Evolutionary conservation across 192 early-diverging fungal genomes (phyloP), one percentile per base, ranked within the genome.

Genomic region (Backusella mclennaniae): DNA sequence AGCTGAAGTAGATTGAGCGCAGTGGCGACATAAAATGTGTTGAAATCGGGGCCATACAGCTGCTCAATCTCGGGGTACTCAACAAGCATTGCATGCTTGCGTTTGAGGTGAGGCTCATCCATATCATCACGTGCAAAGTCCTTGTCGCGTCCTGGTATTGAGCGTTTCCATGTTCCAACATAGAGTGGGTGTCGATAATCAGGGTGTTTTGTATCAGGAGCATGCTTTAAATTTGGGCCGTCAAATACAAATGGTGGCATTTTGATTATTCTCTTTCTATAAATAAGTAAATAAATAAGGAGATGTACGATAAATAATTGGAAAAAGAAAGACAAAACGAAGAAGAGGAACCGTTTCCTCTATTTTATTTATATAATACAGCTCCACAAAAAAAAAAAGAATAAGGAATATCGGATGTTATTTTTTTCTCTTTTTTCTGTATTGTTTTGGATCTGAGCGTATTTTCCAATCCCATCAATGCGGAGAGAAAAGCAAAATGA

Each of bases 21-120:
- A 31, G 92, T 79, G 23, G 92, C 87, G 35, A 95, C 86, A 75
- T 90, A 91, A 76, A 93, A 87, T 0, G 97, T 97, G 69, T 84
- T 83, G 38, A 92, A 87, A 77, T 95, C 95, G 70, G 90, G 86
- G 46, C 96, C 94, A 68, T 95, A 96, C 44, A 98, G 87, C 56
- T 91, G 82, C 74, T 90, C 88, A 67, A 98, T 95, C 76, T 97
- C 92, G 17, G 97, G 97, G 76, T 98, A 87, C 77, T 91, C 88
- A 44, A 88, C 84, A 44, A 98, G 87, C 76, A 98, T 96, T 75
- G 91, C 90, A 56, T 92, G 83, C 85, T 95, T 94, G 76, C 97
- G 92, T 83, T 94, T 95, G 82, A 91, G 86, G 82, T 98, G 97
- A 36, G 97, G 97, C 85, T 98, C 97, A 82, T 98, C 97, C 83